Percentiles rank a stretch among this genome's conserved stretches.
phyloP scores from a whole-genome alignment of 371 early-diverging fungal genomes.

The Thermomucor indicae-seudaticae region DNA sequence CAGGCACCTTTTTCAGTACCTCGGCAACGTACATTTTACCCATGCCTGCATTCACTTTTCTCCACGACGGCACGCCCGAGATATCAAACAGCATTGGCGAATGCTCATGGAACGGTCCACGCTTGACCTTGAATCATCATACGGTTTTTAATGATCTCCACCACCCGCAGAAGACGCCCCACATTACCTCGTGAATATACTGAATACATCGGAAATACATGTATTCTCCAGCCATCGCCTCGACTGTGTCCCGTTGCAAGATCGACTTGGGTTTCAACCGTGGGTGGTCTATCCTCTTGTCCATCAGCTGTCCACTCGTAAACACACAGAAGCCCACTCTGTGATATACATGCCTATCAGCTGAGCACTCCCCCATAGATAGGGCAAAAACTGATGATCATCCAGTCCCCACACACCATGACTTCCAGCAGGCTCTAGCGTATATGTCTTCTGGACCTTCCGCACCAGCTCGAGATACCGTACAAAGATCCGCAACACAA shows the following conservation, averaged over 20 bases:
- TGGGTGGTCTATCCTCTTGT: conserved; percentile 41
- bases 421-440: conserved; percentile 97
- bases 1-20: conserved; percentile 93
- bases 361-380: conserved; percentile 92
- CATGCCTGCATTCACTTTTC: conserved; percentile 92
- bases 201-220: conserved; percentile 87
- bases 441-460: conserved; percentile 82
- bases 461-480: conserved; percentile 85
- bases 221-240: conserved; percentile 70
- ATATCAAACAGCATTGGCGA: conserved; percentile 96
- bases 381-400: conserved; percentile 98
- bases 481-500: conserved; percentile 75
- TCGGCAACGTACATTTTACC: conserved; percentile 96
- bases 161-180: too few species aligned
- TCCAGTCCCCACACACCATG: conserved; percentile 99
- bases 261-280: conserved; percentile 73
- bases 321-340: not conserved
- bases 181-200: conserved; percentile 66
- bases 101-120: conserved; percentile 73
- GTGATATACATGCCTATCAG: conserved; percentile 44
- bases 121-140: conserved; percentile 41
- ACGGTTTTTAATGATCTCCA: not conserved
- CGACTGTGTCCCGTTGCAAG: conserved; percentile 60
- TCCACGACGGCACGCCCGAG: conserved; percentile 82
- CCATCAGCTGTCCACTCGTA: not conserved